phyloP scores from a whole-genome alignment of 768 basidiomycete genomes.

The Symmetrospora coprosmae region DNA sequence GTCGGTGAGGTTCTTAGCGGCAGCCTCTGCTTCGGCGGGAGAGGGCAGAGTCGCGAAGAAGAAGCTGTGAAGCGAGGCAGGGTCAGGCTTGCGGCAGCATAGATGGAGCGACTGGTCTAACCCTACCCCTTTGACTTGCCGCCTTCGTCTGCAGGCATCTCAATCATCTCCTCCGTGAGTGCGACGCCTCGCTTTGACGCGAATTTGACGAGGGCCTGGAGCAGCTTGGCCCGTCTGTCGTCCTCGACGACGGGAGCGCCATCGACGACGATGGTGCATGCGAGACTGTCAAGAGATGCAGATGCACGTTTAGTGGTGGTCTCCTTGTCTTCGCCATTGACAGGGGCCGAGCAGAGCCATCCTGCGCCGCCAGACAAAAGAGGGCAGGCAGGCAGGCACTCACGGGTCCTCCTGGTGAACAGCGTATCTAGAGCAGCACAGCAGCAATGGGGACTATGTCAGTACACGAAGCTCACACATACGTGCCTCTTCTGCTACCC shows the following conservation, averaged over 20 bases:
- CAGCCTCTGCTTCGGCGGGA: slow-evolving; percentile 77
- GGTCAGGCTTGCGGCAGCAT: slow-evolving; percentile 6
- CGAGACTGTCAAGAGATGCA: slow-evolving; percentile 75
- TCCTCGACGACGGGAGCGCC: slow-evolving; percentile 69
- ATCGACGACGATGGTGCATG: slow-evolving; percentile 83
- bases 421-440: slow-evolving; percentile 4
- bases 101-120: not conserved
- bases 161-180: slow-evolving; percentile 62
- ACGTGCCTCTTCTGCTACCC: slow-evolving; percentile 33
- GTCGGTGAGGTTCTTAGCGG: slow-evolving; percentile 65
- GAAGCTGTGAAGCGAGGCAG: slow-evolving; percentile 25
- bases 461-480: too few species aligned
- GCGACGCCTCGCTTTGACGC: slow-evolving; percentile 66
- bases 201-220: slow-evolving; percentile 66
- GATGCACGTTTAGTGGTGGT: slow-evolving; percentile 52
- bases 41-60: slow-evolving; percentile 30
- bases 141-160: slow-evolving; percentile 69
- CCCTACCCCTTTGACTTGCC: slow-evolving; percentile 84
- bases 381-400: not conserved
- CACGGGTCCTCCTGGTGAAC: slow-evolving; percentile 20
- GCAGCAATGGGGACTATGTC: not conserved
- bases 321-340: slow-evolving; percentile 6
- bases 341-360: not conserved
- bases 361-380: not conserved
- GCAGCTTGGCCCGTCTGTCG: slow-evolving; percentile 63